Base-by-base conservation (phyloP, 805 yeast species). In the Phaffomyces thermotolerans region DNA sequence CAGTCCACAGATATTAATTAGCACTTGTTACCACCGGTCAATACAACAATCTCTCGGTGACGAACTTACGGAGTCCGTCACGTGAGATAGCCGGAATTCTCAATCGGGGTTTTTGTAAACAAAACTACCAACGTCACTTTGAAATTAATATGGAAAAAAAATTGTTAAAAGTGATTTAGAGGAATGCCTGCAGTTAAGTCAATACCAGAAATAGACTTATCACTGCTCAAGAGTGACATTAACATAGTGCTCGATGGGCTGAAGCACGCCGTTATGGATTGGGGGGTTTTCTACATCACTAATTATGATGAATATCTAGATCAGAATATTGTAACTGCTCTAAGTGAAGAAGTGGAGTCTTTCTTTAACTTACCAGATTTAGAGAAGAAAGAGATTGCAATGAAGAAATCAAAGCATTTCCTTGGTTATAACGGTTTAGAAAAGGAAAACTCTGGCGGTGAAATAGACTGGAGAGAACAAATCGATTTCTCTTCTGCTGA, bases 401-500 rank as follows among this genome's bases (percentile, higher is more conserved):
- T 71, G 75, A 58, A 65, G 17, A 52, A 69, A 36, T 65, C 68
- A 7, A 71, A 67, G 8, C 75, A 71, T 48, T 72, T 72, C 46
- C 52, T 72, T 34, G 77, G 76, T 1, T 72, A 71, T 50, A 68
- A 69, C 36, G 63, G 68, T 3, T 48, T 71, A 15, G 75, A 70
- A 29, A 68, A 69, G 48, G 75, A 71, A 50, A 68, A 69, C 38
- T 70, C 75, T 0, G 71, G 72, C 2, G 49, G 54, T 25, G 64
- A 63, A 24, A 63, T 70, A 4, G 76, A 71, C 43, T 71, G 76
- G 76, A 60, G 76, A 45, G 77, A 72, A 46, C 76, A 72, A 51
- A 66, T 71, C 23, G 76, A 71, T 48, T 60, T 71, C 44, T 71
- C 67, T 4, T 69, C 67, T 70, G 49, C 84, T 81, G 14, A 80